Base-by-base conservation (phyloP, 306 rosid genomes). In the Malus domestica region DNA sequence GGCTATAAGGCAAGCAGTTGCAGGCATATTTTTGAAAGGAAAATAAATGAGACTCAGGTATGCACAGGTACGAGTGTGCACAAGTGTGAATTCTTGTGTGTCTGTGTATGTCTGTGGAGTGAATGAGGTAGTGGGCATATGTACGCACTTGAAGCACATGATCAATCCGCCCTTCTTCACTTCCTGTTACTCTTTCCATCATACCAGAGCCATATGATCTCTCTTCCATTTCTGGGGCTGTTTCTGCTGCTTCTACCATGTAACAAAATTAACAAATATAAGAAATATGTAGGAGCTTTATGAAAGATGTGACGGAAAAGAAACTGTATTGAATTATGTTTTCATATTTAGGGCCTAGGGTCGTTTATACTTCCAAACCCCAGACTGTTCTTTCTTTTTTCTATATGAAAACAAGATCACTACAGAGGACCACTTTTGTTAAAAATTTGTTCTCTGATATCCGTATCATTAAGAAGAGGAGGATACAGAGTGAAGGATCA, bases 181-280 rank as follows among this genome's bases (percentile, higher is more conserved):
- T 89, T 88, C 99, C 93, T 3, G 98, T 89, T 81, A 96, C 52
- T 76, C 93, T 89, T 86, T 82, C 88, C 83, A 96, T 92, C 96
- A 90, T 92, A n/a, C 83, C 61, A 82, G 87, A 85, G 80, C 99
- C 99, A 80, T 96, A 94, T 29, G 95, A 88, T 76, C 75, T 72
- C 79, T 83, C 90, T 73, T 90, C 89, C n/a, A 76, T 82, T 77
- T 82, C 98, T 73, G 86, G 87, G 20, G 84, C 80, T 74, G 80
- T 73, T 78, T 87, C 94, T 55, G 79, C 74, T 29, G 35, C 86
- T n/a, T 88, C 91, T 89, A 79, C 80, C 78, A 54, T 72, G 54
- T 29, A 70, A 70, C 30, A n/a, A 68, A 44, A 65, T 65, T 29
- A 67, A 70, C 29, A 22, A 68, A 42, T 57, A 81, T 46, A 51